Evolutionary conservation across 129 eudicot species (phyloP), one percentile per base, ranked within the genome.

Genomic region (Calendula officinalis): DNA sequence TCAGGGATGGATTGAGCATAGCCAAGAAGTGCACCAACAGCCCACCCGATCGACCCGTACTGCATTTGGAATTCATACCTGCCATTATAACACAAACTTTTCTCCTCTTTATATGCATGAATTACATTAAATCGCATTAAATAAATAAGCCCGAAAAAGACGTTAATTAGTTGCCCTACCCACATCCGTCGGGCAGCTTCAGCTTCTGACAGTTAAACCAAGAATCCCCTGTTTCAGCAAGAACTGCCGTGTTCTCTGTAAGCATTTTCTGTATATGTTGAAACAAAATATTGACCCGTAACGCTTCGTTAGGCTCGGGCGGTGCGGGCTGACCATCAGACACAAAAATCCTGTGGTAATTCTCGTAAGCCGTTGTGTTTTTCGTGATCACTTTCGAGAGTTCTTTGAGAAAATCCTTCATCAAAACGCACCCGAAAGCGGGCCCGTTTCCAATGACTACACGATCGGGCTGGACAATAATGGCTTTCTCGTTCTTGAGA

Each of bases 61-160:
- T 84, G 86, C 83, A 84, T 84, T 59, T 84, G 86, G 35, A 84
- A 80, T 52, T 84, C 86, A 36, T 84, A 84, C 86, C 83, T 84
- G 57, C 70, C 73, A 22, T 13, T 33, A 56, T 54, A 62, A 76
- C 77, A 83, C 80, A 77, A 65, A 76, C 77, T 69, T 77, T 33
- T 73, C 56, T 66, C 68, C 37, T 70, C 76, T 72, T 73, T 64
- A 46, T 51, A 40, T 61, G 56, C 45, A 63, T 22, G 30, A 13
- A 50, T 61, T 33, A 61, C 54, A 35, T 8, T 52, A 81, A 72
- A 7, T 44, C 51, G 50, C 35, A 13, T 37, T 5, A 22, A 38
- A 59, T 12, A 38, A 59, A 16, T 13, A 57, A 36, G 36, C 5
- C 45, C 15, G n/a, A 8, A 15, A 70, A 17, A 50, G 9, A 5